These are phyloP conservation scores for Aureobasidium lini DNA, from an alignment of 2,329 filamentous ascomycete species.

Conservation along the genomic window DNA sequence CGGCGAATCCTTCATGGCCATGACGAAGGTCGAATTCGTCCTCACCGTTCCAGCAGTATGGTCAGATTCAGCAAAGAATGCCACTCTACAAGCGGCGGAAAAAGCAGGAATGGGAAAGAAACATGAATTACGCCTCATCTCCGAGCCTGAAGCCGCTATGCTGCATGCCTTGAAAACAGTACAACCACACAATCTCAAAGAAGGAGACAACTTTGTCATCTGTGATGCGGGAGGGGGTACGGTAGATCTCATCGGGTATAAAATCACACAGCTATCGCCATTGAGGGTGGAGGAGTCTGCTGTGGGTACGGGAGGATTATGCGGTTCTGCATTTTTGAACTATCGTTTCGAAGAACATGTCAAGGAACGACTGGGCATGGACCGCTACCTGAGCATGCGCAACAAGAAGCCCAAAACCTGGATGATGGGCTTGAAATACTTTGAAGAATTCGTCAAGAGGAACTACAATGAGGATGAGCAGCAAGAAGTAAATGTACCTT, in stretches of 20 bases:
- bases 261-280: conserved; percentile 66
- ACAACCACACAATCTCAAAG: conserved; percentile 63
- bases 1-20: conserved; percentile 38
- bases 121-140: conserved; percentile 67
- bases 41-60: conserved; percentile 77
- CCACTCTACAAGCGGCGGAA: conserved; percentile 70
- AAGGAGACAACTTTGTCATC: conserved; percentile 56
- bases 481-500: conserved; percentile 66
- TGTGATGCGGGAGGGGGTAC: conserved; percentile 53
- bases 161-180: conserved; percentile 75
- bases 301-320: conserved; percentile 70
- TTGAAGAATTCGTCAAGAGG: conserved; percentile 78
- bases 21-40: conserved; percentile 70
- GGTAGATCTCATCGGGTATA: conserved; percentile 69
- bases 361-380: conserved; percentile 40
- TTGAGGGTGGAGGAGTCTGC: conserved; percentile 73
- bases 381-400: conserved; percentile 64
- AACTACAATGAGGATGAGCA: conserved; percentile 71
- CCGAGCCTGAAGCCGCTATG: conserved; percentile 71
- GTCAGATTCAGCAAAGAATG: conserved; percentile 77
- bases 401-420: conserved; percentile 71
- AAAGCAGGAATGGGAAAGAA: conserved; percentile 63
- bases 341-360: conserved; percentile 77
- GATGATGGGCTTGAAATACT: conserved; percentile 66
- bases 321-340: conserved; percentile 72